Conservation (phyloP, 2,329 filamentous ascomycete genomes). For the Diaporthe longicolla region DNA sequence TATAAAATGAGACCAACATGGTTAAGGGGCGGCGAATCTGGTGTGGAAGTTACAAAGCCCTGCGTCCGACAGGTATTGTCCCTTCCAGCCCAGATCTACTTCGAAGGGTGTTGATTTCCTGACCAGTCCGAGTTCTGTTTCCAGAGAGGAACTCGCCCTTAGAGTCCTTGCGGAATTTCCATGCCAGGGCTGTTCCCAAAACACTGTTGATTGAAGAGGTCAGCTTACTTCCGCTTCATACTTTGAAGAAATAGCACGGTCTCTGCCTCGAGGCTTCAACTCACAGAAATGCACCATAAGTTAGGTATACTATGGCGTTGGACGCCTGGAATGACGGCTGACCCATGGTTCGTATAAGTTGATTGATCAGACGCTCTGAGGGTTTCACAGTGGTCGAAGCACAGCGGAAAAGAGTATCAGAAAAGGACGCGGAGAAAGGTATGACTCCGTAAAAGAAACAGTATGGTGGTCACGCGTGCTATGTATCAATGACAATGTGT, state of each 20-base stretch:
- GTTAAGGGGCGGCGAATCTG: constrained; percentile 16
- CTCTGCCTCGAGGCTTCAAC: constrained; percentile 4
- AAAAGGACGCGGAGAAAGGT: neutral
- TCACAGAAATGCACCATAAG: constrained; percentile 84
- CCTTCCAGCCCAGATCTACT: neutral
- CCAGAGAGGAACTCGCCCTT: constrained; percentile 81
- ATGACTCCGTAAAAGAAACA: neutral
- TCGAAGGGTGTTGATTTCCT: constrained; percentile 53
- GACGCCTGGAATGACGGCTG: constrained; percentile 82
- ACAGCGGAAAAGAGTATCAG: neutral
- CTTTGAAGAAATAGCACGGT: neutral
- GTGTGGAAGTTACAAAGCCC: constrained; percentile 40
- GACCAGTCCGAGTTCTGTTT: constrained; percentile 88
- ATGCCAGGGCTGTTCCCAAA: constrained; percentile 72
- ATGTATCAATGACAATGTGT: constrained; percentile 10
- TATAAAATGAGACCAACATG: neutral
- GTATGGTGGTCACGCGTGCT: neutral
- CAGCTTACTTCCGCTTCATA: neutral
- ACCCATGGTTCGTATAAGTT: constrained; percentile 69
- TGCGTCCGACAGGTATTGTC: constrained; percentile 4
- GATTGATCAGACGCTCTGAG: neutral
- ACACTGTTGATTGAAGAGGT: constrained; percentile 60
- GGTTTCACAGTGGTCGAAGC: neutral
- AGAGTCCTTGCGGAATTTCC: constrained; percentile 72
- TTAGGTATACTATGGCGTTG: constrained; percentile 86